Conservation (phyloP, 2,329 filamentous ascomycete species). For the Cordyceps cicadae region DNA sequence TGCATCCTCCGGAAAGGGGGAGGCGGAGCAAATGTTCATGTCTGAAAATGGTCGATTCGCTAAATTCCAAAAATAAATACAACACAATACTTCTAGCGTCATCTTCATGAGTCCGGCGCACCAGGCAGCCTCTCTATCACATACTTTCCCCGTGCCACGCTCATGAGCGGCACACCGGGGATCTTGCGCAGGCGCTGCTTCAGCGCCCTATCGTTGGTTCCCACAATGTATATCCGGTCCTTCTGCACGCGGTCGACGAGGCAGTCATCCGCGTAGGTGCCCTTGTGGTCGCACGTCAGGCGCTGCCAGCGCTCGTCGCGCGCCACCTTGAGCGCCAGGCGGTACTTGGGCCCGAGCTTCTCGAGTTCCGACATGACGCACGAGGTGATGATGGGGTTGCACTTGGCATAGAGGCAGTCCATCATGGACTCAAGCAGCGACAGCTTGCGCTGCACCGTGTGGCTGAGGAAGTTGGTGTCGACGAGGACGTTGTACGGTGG, state of each 20-base stretch:
- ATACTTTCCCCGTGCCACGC: constrained; percentile 82
- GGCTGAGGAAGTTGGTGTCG: constrained; percentile 85
- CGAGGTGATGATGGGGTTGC: constrained; percentile 74
- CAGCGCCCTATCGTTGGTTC: constrained; percentile 68
- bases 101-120: constrained; percentile 52
- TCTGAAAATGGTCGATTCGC: constrained; percentile 1
- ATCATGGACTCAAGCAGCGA: constrained; percentile 83
- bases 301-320: constrained; percentile 83
- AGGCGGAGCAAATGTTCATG: neutral
- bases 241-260: constrained; percentile 67
- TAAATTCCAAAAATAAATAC: constrained; percentile 3
- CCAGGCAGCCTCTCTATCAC: constrained; percentile 86
- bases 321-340: constrained; percentile 77
- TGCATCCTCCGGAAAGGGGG: neutral
- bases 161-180: constrained; percentile 62
- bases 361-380: constrained; percentile 78
- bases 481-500: constrained; percentile 75
- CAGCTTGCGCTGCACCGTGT: constrained; percentile 86
- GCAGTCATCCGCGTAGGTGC: constrained; percentile 75
- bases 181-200: constrained; percentile 75
- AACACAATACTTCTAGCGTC: too few relatives aligned
- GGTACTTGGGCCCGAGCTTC: constrained; percentile 81
- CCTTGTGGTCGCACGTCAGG: constrained; percentile 83
- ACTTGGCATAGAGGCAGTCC: constrained; percentile 89
- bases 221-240: constrained; percentile 70